Conservation (phyloP, 2,329 filamentous ascomycete genomes). For the Colletotrichum shisoi region DNA sequence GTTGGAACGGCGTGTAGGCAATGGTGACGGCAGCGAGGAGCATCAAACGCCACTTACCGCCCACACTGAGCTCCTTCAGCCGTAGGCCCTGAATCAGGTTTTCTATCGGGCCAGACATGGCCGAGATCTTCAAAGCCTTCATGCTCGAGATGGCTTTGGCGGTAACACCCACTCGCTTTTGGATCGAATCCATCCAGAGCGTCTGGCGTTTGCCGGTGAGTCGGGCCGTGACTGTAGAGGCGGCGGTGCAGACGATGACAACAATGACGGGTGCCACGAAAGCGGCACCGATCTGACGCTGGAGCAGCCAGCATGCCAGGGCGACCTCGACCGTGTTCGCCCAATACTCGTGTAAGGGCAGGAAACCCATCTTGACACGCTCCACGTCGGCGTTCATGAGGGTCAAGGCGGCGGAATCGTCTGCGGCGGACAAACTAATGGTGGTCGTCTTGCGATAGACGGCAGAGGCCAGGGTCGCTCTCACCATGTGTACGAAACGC, state of each 20-base stretch:
- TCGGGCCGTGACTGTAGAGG: conserved; percentile 7
- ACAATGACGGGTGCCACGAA: conserved; percentile 29
- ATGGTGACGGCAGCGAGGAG: conserved; percentile 43
- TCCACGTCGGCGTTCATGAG: conserved; percentile 60
- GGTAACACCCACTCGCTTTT: conserved; percentile 44
- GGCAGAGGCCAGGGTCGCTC: conserved; percentile 47
- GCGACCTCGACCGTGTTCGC: conserved; percentile 52
- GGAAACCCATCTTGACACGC: conserved; percentile 49
- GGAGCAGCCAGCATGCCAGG: conserved; percentile 57
- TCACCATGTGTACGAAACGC: conserved; percentile 46
- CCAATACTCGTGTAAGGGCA: conserved; percentile 53
- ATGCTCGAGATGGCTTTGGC: conserved; percentile 47
- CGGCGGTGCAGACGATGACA: conserved; percentile 10
- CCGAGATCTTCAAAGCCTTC: conserved; percentile 52
- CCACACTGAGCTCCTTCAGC: conserved; percentile 46
- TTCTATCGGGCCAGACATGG: conserved; percentile 46
- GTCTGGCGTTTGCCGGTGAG: conserved; percentile 35
- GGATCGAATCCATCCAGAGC: conserved; percentile 43
- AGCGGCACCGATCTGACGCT: conserved; percentile 46
- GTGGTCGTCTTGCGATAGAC: conserved; percentile 49
- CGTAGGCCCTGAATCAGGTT: conserved; percentile 48
- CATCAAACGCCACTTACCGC: conserved; percentile 44
- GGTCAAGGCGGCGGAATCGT: conserved; percentile 54
- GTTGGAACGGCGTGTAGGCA: conserved; percentile 48
- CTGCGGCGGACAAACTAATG: conserved; percentile 46